These are phyloP conservation scores for Arxiozyma slooffiae DNA, from an alignment of 1,139 yeast genomes.

Conservation along the genomic window DNA sequence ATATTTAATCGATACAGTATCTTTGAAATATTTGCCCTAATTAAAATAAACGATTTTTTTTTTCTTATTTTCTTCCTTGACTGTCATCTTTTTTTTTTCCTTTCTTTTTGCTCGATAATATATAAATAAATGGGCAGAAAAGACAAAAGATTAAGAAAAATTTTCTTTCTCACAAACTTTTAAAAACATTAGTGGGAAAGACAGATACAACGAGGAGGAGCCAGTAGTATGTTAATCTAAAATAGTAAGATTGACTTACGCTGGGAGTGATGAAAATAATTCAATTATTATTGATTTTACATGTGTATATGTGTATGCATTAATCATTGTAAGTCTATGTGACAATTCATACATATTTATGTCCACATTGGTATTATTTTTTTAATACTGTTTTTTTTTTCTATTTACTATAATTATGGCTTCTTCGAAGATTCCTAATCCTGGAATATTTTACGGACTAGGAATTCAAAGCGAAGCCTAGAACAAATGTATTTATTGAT, in stretches of 20 bases:
- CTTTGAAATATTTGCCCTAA: neutral
- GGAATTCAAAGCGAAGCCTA: constrained; percentile 68
- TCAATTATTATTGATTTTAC: no score
- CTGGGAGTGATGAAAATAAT: neutral
- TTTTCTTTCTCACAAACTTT: no score
- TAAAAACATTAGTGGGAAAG: neutral
- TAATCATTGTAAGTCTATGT: neutral
- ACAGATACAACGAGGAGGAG: neutral
- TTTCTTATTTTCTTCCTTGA: neutral
- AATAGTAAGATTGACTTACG: neutral
- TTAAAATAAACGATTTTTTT: neutral
- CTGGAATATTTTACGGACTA: constrained; percentile 38
- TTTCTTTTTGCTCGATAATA: neutral
- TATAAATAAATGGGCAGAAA: no score
- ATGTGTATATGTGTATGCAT: neutral
- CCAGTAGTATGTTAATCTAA: no score
- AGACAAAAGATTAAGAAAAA: no score
- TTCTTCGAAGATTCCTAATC: constrained; percentile 62
- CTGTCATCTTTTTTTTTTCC: neutral
- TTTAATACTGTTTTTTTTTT: neutral
- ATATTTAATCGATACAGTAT: no score
- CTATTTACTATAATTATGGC: constrained; percentile 35
- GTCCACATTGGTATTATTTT: neutral
- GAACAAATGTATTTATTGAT: constrained; percentile 25
- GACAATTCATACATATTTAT: neutral